Percentiles rank a stretch among this genome's conserved stretches.
These are phyloP conservation scores for Trametes gibbosa DNA, from an alignment of 768 basidiomycete genomes.

Conservation along the genomic window DNA sequence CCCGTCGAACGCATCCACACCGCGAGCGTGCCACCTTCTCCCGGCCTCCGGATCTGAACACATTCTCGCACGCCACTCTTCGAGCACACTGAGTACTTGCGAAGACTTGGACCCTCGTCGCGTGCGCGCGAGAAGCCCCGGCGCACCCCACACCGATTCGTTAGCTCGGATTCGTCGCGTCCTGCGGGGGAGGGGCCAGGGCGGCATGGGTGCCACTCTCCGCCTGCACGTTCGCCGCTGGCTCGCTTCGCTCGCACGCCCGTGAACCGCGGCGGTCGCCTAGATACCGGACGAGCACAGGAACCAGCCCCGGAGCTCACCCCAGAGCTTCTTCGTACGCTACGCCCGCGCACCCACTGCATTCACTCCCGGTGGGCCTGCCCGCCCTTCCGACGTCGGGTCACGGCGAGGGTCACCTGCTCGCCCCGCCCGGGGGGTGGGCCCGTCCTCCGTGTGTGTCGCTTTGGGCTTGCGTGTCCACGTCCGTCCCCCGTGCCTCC, in stretches of 20 bases:
- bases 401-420: not conserved
- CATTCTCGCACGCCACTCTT: not conserved
- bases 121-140: too few relatives aligned
- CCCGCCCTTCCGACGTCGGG: conserved; percentile 1
- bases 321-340: too few relatives aligned
- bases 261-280: conserved; percentile 1
- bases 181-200: too few relatives aligned
- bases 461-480: conserved; percentile 11
- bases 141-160: not conserved
- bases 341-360: not conserved
- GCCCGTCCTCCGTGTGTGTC: conserved; percentile 11
- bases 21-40: not conserved
- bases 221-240: not conserved
- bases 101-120: too few relatives aligned
- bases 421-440: not conserved
- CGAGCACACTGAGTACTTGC: not conserved
- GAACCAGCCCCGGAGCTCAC: not conserved
- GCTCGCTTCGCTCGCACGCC: not conserved
- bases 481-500: not conserved
- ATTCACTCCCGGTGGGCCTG: conserved; percentile 1
- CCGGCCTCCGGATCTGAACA: not conserved
- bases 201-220: not conserved
- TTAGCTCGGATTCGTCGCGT: too few relatives aligned
- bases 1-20: not conserved
- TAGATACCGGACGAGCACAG: not conserved